Conservation (phyloP, 495 filamentous ascomycete species). For the Aspergillus sclerotioniger region DNA sequence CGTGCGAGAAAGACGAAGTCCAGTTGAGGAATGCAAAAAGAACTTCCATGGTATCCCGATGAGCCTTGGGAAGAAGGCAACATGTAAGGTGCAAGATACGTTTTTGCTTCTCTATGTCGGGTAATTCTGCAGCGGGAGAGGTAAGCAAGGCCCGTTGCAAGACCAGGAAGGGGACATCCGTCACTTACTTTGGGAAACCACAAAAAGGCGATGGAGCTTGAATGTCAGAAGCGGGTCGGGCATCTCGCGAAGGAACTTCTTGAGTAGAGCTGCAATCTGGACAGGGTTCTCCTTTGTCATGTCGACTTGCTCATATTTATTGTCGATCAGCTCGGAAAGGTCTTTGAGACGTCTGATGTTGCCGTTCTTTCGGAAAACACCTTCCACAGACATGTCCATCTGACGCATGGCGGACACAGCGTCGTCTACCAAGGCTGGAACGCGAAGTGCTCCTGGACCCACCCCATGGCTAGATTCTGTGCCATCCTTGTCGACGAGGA, state of each 20-base stretch:
- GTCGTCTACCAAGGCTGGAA: constrained; percentile 89
- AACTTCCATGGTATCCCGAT: constrained; percentile 93
- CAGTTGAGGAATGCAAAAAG: constrained; percentile 96
- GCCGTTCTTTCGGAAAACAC: constrained; percentile 98
- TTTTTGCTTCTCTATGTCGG: constrained; percentile 75
- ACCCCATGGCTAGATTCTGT: constrained; percentile 95
- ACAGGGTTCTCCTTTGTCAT: constrained; percentile 82
- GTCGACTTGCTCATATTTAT: constrained; percentile 77
- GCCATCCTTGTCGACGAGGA: constrained; percentile 86
- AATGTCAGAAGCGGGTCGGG: constrained; percentile 94
- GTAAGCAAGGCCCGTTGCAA: constrained; percentile 24
- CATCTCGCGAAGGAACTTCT: constrained; percentile 92
- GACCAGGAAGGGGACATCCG: not conserved
- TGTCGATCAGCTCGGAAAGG: constrained; percentile 79
- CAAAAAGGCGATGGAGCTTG: constrained; percentile 89
- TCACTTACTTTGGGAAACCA: constrained; percentile 76
- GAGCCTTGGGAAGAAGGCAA: constrained; percentile 87
- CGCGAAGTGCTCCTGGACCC: constrained; percentile 82
- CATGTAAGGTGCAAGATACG: constrained; percentile 88
- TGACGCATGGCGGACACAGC: constrained; percentile 89
- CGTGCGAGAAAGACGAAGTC: constrained; percentile 93
- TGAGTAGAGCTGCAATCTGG: constrained; percentile 90
- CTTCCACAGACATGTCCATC: constrained; percentile 99
- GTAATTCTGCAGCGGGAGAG: constrained; percentile 58
- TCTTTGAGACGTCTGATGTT: constrained; percentile 91